Evolutionary conservation across 2,329 filamentous ascomycete genomes (phyloP).

Genomic region (Penicillium sp.): DNA sequence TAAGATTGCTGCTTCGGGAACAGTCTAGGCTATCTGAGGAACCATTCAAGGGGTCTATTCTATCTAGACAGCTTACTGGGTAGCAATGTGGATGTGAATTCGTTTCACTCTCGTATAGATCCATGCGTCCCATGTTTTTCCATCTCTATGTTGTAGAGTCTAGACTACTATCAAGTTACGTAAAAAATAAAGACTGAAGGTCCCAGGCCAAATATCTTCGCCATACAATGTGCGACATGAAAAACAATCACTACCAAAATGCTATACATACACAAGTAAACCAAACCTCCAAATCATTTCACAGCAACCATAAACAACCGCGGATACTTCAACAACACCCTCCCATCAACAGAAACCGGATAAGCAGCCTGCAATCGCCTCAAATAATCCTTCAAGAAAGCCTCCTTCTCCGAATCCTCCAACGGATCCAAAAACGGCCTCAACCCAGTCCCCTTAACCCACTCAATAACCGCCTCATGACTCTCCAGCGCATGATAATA

Average conservation of each 20-base stretch:
- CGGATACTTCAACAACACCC: conserved; percentile 56
- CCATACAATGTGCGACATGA: no score
- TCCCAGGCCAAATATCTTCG: accelerated
- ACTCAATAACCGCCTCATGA: conserved; percentile 55
- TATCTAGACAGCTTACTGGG: neutral
- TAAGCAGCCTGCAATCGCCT: conserved; percentile 46
- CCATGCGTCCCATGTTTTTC: neutral
- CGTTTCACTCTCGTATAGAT: neutral
- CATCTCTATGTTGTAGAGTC: neutral
- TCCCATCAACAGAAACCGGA: conserved; percentile 48
- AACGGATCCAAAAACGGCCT: conserved; percentile 55
- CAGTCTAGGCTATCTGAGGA: neutral
- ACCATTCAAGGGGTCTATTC: neutral
- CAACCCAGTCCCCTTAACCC: conserved; percentile 59
- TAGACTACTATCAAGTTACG: no score
- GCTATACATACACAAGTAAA: neutral
- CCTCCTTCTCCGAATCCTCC: conserved; percentile 39
- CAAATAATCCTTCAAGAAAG: conserved; percentile 51
- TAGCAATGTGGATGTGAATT: neutral
- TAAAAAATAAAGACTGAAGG: neutral
- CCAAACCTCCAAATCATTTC: conserved; percentile 5
- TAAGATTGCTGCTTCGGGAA: conserved; percentile 8
- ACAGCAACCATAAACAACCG: conserved; percentile 56
- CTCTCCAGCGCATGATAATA: conserved; percentile 54
- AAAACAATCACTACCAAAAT: neutral